Conservation (phyloP, 345 rosid species). For the Anacardium occidentale region DNA sequence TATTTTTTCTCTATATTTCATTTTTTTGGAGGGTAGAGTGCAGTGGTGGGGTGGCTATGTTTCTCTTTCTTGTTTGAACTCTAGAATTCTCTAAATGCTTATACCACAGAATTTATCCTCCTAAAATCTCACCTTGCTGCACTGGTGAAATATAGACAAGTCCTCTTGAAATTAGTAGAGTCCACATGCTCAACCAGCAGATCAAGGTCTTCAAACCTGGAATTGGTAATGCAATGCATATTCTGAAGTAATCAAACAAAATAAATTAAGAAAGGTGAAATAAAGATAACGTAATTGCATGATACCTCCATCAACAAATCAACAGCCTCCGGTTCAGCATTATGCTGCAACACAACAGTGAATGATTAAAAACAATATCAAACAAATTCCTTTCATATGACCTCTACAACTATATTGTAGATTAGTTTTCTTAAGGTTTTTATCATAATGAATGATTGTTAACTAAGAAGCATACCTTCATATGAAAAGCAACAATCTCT, state of each 20-base stretch:
- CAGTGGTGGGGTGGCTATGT: too few relatives aligned
- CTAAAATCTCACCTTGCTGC: constrained; percentile 60
- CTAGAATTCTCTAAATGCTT: neutral
- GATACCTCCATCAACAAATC: constrained; percentile 91
- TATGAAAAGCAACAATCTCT: constrained; percentile 91
- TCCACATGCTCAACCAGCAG: constrained; percentile 79
- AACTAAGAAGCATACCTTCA: constrained; percentile 55
- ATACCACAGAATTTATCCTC: neutral
- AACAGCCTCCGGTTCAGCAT: constrained; percentile 98
- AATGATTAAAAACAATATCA: constrained; percentile 15
- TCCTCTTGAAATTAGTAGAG: constrained; percentile 76
- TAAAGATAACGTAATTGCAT: neutral
- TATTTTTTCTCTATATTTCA: neutral
- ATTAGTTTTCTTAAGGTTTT: neutral
- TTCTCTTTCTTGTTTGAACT: neutral
- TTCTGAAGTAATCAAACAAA: constrained; percentile 8
- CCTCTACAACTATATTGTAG: neutral
- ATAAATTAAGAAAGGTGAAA: neutral
- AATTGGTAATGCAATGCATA: constrained; percentile 1
- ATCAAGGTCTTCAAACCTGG: constrained; percentile 95
- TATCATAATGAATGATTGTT: neutral
- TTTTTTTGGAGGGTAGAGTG: neutral
- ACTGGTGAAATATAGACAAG: constrained; percentile 88
- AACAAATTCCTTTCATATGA: neutral
- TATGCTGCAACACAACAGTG: constrained; percentile 55